Conservation (phyloP, 352 stramenopile genomes). For the Phytopythium montanum region DNA sequence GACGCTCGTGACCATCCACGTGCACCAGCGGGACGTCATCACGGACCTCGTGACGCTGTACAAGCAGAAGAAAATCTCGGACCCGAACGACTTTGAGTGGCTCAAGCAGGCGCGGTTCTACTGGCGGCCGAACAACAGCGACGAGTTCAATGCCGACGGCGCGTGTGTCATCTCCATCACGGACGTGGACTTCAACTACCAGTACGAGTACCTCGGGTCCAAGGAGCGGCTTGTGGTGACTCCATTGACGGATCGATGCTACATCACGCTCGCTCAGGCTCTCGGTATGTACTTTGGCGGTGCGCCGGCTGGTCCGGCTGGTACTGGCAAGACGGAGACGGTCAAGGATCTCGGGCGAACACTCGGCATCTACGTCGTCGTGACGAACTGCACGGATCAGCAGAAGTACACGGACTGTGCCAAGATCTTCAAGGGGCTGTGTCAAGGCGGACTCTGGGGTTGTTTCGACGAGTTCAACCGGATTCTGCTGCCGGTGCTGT, state of each 20-base stretch:
- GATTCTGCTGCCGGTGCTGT: conserved; percentile 95
- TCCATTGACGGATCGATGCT: conserved; percentile 96
- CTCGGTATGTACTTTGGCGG: conserved; percentile 98
- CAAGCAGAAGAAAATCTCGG: conserved; percentile 95
- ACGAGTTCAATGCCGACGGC: conserved; percentile 94
- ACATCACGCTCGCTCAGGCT: conserved; percentile 97
- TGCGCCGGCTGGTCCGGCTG: conserved; percentile 92
- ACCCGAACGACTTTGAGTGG: conserved; percentile 99
- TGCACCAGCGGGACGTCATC: conserved; percentile 98
- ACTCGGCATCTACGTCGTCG: conserved; percentile 95
- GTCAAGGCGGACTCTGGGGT: conserved; percentile 95
- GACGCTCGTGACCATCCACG: conserved; percentile 97
- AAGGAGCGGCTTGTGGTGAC: conserved; percentile 98
- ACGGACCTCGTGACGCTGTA: conserved; percentile 92
- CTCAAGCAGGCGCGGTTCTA: conserved; percentile 99
- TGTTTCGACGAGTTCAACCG: conserved; percentile 99
- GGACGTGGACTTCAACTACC: conserved; percentile 98
- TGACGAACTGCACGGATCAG: conserved; percentile 98
- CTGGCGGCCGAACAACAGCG: conserved; percentile 91
- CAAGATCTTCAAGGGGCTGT: conserved; percentile 98
- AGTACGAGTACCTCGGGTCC: conserved; percentile 97
- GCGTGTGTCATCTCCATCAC: conserved; percentile 97
- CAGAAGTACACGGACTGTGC: conserved; percentile 97
- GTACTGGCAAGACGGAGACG: conserved; percentile 97
- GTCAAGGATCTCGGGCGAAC: conserved; percentile 96